These are phyloP conservation scores for Aspergillus chevalieri DNA, from an alignment of 2,329 filamentous ascomycete species.

Conservation along the genomic window DNA sequence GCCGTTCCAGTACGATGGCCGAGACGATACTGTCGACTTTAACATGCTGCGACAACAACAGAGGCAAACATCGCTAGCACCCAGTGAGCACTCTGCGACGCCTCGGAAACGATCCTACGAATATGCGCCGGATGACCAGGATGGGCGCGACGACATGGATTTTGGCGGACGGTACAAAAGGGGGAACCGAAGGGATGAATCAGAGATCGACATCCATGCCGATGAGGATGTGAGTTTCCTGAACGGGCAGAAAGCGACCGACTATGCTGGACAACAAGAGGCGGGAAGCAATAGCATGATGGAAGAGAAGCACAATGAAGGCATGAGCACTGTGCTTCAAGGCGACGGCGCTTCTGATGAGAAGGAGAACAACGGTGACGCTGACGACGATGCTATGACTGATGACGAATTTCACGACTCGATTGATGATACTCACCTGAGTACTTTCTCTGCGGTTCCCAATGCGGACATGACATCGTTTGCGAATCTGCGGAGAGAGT, in stretches of 20 bases:
- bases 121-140: conserved; percentile 11
- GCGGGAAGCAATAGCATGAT: conserved; percentile 26
- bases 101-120: conserved; percentile 19
- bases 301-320: conserved; percentile 35
- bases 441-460: conserved; percentile 81
- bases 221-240: conserved; percentile 22
- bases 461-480: conserved; percentile 72
- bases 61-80: conserved; percentile 4
- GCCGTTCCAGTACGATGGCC: conserved; percentile 29
- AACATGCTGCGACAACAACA: conserved; percentile 15
- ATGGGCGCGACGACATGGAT: conserved; percentile 6
- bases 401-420: conserved; percentile 27
- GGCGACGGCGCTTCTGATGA: conserved; percentile 16
- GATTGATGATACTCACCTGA: conserved; percentile 54
- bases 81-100: conserved; percentile 11
- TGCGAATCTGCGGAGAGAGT: conserved; percentile 61
- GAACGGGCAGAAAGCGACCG: conserved; percentile 12
- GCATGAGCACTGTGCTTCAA: conserved; percentile 37
- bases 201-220: conserved; percentile 20
- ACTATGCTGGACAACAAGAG: conserved; percentile 14
- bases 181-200: conserved; percentile 16
- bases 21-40: conserved; percentile 30
- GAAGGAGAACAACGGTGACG: conserved; percentile 15
- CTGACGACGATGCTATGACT: conserved; percentile 22
- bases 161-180: conserved; percentile 21